Evolutionary conservation across 2,329 filamentous ascomycete genomes (phyloP).

Genomic region (Epichloe sibirici): DNA sequence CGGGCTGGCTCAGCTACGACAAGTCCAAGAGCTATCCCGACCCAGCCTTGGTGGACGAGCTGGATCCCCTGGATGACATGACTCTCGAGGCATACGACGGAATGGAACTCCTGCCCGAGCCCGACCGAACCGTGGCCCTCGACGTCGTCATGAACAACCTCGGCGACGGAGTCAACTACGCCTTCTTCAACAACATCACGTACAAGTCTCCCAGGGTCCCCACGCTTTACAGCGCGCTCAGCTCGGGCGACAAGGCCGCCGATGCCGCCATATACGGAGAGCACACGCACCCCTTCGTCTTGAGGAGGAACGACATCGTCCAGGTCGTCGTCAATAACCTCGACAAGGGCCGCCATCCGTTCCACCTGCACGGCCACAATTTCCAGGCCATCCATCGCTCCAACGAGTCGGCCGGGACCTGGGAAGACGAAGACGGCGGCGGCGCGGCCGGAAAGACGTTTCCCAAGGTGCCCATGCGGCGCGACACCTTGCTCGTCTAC

Average conservation of each 20-base stretch:
- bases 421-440: conserved; percentile 34
- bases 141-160: conserved; percentile 51
- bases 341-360: conserved; percentile 59
- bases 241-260: conserved; percentile 43
- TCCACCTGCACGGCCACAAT: conserved; percentile 67
- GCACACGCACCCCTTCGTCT: conserved; percentile 53
- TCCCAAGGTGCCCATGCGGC: conserved; percentile 45
- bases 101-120: conserved; percentile 43
- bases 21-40: conserved; percentile 30
- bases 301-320: conserved; percentile 55
- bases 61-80: conserved; percentile 63
- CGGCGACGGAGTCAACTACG: conserved; percentile 46
- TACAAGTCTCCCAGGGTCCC: conserved; percentile 68
- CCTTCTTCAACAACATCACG: conserved; percentile 66
- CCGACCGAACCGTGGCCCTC: conserved; percentile 52
- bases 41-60: conserved; percentile 44
- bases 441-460: conserved; percentile 31
- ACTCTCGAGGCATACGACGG: conserved; percentile 57
- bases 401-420: conserved; percentile 43
- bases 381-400: conserved; percentile 58
- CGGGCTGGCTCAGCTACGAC: conserved; percentile 52
- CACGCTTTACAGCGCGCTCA: conserved; percentile 64
- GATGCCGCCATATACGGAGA: conserved; percentile 53
- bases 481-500: conserved; percentile 55
- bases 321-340: conserved; percentile 69